Base-by-base conservation (phyloP, 192 early-diverging fungal genomes). In the Dispira simplex region DNA sequence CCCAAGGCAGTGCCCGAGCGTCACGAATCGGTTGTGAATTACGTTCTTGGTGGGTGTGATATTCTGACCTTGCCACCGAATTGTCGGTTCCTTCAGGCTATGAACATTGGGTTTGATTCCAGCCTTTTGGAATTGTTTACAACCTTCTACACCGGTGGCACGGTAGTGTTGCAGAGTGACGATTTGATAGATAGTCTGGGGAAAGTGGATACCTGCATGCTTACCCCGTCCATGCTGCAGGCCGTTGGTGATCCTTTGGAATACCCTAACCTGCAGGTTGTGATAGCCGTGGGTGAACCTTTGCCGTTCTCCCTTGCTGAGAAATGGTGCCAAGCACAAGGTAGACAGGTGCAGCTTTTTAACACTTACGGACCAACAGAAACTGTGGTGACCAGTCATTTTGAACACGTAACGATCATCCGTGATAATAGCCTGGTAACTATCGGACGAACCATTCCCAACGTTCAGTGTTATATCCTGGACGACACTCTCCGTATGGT, bases 41-140 rank as follows among this genome's bases (percentile, higher is more conserved):
- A 11, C 18, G 5, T 62, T 8, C 10, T 45, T 11, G 14, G 44
- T 0, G 5, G 3, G 8, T 10, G 39, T 45, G 59, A 32, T 3
- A 3, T 20, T 0, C 9, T 46, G 18, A 11, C 23, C 11, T 6
- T 62, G 0, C n/a, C 12, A n/a, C n/a, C 59, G 2, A 32, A 18
- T 25, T 46, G 44, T 8, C 59, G 59, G 16, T 46, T 62, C 43
- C 43, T 62, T 11, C 59, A 62, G 18, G 28, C 43, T 8, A 1
- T 62, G 59, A 62, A 45, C n/a, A 62, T 62, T 45, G 32, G 44
- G 0, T 62, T 62, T n/a, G 59, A 62, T n/a, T 14, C n/a, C 4
- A n/a, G 28, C 59, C 2, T 62, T 12, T 18, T 62, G 0, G 59
- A 46, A 25, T 13, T 62, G n/a, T 62, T 62, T 45, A n/a, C 20